Conservation (phyloP, 2,329 filamentous ascomycete genomes). For the Aspergillus sp. region DNA sequence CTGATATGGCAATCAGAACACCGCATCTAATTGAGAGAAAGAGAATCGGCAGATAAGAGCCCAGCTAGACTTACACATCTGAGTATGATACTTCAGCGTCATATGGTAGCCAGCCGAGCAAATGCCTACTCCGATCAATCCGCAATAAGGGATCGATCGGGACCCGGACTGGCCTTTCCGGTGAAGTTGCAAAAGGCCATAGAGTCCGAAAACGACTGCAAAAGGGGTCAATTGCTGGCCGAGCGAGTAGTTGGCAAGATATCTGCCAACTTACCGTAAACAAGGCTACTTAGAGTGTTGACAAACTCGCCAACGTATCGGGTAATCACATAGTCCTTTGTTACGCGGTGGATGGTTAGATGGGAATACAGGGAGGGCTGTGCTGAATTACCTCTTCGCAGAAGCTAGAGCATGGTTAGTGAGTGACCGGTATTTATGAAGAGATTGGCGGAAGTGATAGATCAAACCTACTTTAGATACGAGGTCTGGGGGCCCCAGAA, state of each 20-base stretch:
- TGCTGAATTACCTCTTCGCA: slow-evolving; percentile 28
- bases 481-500: slow-evolving; percentile 31
- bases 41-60: background rate
- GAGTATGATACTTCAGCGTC: slow-evolving; percentile 34
- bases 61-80: slow-evolving; percentile 26
- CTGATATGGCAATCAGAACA: slow-evolving; percentile 14
- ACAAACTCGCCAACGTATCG: slow-evolving; percentile 47
- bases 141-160: slow-evolving; percentile 38
- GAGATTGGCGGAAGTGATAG: background rate
- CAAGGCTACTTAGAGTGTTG: slow-evolving; percentile 45
- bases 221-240: background rate
- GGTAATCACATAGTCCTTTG: slow-evolving; percentile 42
- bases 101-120: slow-evolving; percentile 32
- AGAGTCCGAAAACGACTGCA: slow-evolving; percentile 40
- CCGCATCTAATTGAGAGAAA: background rate
- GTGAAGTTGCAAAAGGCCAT: slow-evolving; percentile 34
- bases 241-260: background rate
- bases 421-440: background rate
- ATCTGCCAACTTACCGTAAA: slow-evolving; percentile 29
- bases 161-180: slow-evolving; percentile 21
- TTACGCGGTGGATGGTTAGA: background rate
- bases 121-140: slow-evolving; percentile 36
- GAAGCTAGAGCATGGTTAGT: slow-evolving; percentile 19
- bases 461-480: slow-evolving; percentile 27
- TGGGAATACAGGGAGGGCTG: background rate